A percentile compares a stretch with the other conserved stretches of the same genome.
Conservation (phyloP, 257 asterid genomes). For the Perilla frutescens region DNA sequence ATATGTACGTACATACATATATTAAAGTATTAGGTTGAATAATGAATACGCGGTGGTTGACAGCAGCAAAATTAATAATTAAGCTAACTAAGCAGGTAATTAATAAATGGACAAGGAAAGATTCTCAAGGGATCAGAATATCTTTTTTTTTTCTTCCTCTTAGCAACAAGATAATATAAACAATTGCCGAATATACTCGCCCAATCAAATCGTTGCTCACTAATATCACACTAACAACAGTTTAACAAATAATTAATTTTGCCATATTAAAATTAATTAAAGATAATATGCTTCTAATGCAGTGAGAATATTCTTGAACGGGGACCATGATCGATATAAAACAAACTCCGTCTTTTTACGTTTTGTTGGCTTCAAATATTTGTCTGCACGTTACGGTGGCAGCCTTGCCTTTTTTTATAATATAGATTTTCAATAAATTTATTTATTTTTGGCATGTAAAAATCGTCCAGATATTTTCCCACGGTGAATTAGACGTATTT, state of each 20-base stretch:
- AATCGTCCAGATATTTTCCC: neutral
- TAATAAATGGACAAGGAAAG: slow-evolving; percentile 36
- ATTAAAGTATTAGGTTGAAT: neutral
- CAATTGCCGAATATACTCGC: slow-evolving; percentile 40
- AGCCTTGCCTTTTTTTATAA: slow-evolving; percentile 5
- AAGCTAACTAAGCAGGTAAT: neutral
- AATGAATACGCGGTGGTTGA: slow-evolving; percentile 25
- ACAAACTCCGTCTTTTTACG: slow-evolving; percentile 40
- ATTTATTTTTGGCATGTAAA: neutral
- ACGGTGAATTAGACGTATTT: too few relatives aligned
- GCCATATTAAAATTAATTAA: slow-evolving; percentile 2
- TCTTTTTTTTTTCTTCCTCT: slow-evolving; percentile 33
- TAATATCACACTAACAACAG: slow-evolving; percentile 29
- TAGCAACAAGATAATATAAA: slow-evolving; percentile 44
- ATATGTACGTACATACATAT: neutral
- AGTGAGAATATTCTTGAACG: slow-evolving; percentile 44
- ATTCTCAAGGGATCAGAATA: slow-evolving; percentile 53
- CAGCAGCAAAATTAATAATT: slow-evolving; percentile 27
- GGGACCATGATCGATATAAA: slow-evolving; percentile 32
- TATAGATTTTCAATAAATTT: neutral
- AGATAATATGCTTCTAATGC: slow-evolving; percentile 45
- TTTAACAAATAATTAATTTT: slow-evolving; percentile 8
- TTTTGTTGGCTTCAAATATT: slow-evolving; percentile 34
- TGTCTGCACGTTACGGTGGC: slow-evolving; percentile 8
- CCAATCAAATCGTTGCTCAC: slow-evolving; percentile 43